Evolutionary conservation across 371 early-diverging fungal genomes (phyloP), one percentile per base, ranked within the genome.

Genomic region (Actinomucor elegans): DNA sequence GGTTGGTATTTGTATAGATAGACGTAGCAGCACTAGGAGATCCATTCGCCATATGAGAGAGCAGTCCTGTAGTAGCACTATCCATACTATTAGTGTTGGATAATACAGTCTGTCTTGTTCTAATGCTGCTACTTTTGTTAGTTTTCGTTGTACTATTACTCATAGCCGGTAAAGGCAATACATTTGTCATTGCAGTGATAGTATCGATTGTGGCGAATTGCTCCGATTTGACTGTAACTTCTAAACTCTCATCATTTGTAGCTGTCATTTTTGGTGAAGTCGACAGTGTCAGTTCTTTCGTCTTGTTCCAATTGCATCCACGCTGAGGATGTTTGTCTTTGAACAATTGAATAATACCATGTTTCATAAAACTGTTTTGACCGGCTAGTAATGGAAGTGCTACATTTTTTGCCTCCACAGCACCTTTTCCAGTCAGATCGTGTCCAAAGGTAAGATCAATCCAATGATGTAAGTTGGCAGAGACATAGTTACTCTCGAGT

Each of bases 361-460:
- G 78, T 73, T 91, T 75, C 89, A 84, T 86, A 47, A 81, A 86
- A 17, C 77, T 81, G 36, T 80, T 80, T 56, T 86, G 85, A 0
- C 87, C 84, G 6, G 82, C 81, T 23, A 81, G 64, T 29, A 85
- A 57, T 0, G 86, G 84, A 2, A 88, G 62, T 5, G 86, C 87
- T 5, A 87, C 83, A 64, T 89, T 89, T 56, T 84, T 85, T 27
- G 88, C 82, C 23, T 88, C 90, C 1, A 90, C 60, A 0, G 93
- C 92, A 32, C 87, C 89, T 59, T 85, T 82, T 52, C 88, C 90
- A 2, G 77, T 80, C 36, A 90, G 75, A 58, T 86, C 88, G 57
- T 78, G 86, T 2, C 93, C 93, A 75, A 92, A 93, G 0, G 90
- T 89, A 29, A 93, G 64, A 66, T 93, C 90, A 40, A 93, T 89